phyloP scores from a whole-genome alignment of 2,329 filamentous ascomycete species.

The Teratosphaeria gauchensis region DNA sequence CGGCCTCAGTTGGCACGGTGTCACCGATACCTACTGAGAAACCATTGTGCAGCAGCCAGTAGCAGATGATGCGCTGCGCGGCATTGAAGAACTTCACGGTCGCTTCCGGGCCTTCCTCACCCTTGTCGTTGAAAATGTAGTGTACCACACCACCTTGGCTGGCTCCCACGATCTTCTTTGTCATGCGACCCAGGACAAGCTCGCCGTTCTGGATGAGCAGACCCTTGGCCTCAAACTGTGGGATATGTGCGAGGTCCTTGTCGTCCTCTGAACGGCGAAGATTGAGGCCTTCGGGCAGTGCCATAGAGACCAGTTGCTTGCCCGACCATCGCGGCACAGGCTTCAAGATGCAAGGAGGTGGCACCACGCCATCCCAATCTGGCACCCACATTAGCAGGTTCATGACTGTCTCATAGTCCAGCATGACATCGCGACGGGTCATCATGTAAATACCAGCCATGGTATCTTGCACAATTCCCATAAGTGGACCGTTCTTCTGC shows the following conservation, averaged over 20 bases:
- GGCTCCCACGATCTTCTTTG: conserved; percentile 91
- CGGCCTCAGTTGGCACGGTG: conserved; percentile 80
- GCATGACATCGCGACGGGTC: conserved; percentile 81
- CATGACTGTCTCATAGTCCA: conserved; percentile 87
- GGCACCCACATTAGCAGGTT: conserved; percentile 96
- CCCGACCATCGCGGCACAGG: conserved; percentile 91
- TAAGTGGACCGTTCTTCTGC: conserved; percentile 89
- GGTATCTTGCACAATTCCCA: conserved; percentile 99
- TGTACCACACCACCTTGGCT: conserved; percentile 85
- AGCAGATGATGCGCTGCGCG: conserved; percentile 86
- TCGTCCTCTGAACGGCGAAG: conserved; percentile 42
- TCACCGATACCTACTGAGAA: conserved; percentile 98
- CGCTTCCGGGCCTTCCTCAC: conserved; percentile 49
- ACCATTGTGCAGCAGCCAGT: conserved; percentile 93
- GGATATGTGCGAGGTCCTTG: conserved; percentile 14
- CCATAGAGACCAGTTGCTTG: conserved; percentile 93
- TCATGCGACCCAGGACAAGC: conserved; percentile 79
- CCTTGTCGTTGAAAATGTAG: conserved; percentile 91
- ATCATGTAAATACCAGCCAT: conserved; percentile 96
- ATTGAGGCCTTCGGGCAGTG: conserved; percentile 80
- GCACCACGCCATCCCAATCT: conserved; percentile 92
- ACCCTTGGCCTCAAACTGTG: conserved; percentile 39
- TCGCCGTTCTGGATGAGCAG: conserved; percentile 78
- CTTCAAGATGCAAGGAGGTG: conserved; percentile 86
- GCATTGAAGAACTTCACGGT: conserved; percentile 95